Evolutionary conservation across 2,329 filamentous ascomycete species (phyloP), one percentile per base, ranked within the genome.

Genomic region (Fusarium brachygibbosum): DNA sequence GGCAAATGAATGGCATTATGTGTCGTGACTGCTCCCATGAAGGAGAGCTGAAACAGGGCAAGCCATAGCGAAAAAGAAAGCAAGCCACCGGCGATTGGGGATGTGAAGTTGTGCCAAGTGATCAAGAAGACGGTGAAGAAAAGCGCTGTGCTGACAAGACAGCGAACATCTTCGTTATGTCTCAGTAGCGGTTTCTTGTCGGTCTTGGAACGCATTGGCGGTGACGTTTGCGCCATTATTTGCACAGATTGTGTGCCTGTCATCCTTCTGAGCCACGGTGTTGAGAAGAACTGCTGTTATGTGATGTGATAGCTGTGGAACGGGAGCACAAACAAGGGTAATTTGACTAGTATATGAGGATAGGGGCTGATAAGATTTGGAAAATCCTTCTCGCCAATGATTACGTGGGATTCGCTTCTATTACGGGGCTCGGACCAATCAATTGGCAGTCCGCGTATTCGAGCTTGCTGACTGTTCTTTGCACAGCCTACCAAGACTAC

Each of bases 1-100:
- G 61, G 61, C 29, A 64, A 2, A 2, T 64, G 61, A 41, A 64
- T 64, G 1, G 61, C 61, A 13, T 64, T 64, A 16, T 64, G 61
- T 11, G 61, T 64, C 9, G 61, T 51, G 9, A 64, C 61, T 0
- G 61, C 38, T 17, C 61, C 61, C 61, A 64, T 64, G 1, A 64
- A 64, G 17, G 61, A 64, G 14, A 64, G 53, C 19, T 64, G 61
- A 34, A 46, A 64, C 13, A 64, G 25, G n/a, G 61, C 16, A 16
- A 64, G 25, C 61, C 61, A 64, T 64, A 64, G 34, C 3, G 28
- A 28, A 21, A 64, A 57, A 1, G 61, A 64, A 1, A 64, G 10
- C 19, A 49, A 19, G 13, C 61, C 61, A 4, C 51, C 38, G 1
- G 38, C 17, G 7, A 64, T 13, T 5, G 61, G 61, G 2, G 61